phyloP scores from a whole-genome alignment of 495 filamentous ascomycete species.

The Talaromyces thailandensis region DNA sequence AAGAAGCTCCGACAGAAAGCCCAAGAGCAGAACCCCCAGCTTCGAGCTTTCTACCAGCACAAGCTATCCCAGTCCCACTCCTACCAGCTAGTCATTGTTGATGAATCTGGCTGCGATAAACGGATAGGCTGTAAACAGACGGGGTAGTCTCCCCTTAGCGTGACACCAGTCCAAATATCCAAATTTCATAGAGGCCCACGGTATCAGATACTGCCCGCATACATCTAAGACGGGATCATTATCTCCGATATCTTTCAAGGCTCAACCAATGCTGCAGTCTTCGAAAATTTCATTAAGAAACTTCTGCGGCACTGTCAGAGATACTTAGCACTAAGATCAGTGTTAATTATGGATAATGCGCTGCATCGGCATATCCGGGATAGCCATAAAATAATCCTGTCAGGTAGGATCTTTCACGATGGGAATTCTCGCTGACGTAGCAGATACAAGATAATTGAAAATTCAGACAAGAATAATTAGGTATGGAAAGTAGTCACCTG shows the following conservation, averaged over 20 bases:
- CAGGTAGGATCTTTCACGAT: no score
- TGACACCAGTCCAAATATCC: background rate
- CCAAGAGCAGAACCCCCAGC: background rate
- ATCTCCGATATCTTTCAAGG: constrained; percentile 26
- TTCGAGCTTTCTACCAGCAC: background rate
- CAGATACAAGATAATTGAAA: no score
- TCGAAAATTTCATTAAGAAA: constrained; percentile 32
- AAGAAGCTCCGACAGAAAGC: background rate
- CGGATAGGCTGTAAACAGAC: background rate
- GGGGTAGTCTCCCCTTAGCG: background rate
- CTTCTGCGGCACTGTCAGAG: constrained; percentile 25
- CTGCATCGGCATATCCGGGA: no score
- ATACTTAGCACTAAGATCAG: constrained; percentile 29
- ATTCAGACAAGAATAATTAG: no score
- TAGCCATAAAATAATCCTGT: no score
- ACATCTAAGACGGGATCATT: constrained; percentile 28
- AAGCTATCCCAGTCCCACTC: background rate
- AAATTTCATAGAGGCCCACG: constrained; percentile 7
- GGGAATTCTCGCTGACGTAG: no score
- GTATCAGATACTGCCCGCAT: constrained; percentile 30
- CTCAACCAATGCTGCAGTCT: constrained; percentile 27
- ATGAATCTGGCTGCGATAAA: background rate
- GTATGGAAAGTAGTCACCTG: no score
- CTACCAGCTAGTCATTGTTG: background rate
- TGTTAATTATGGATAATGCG: constrained; percentile 39